Conservation (phyloP, 176 grass and related monocot species). For the Musa itinerans region DNA sequence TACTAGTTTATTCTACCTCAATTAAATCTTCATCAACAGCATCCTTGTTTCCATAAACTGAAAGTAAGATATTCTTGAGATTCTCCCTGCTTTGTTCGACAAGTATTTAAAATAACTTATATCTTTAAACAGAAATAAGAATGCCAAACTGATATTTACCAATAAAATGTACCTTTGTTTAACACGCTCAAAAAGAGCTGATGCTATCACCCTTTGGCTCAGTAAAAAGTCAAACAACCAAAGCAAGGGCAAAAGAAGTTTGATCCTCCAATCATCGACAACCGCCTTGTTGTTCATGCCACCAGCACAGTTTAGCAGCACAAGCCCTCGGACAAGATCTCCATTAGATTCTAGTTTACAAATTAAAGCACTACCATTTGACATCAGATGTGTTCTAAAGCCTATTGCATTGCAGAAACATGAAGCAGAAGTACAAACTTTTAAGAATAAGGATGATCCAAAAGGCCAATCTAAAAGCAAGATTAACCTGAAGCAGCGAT, state of each 20-base stretch:
- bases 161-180: constrained; percentile 45
- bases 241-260: constrained; percentile 63
- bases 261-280: constrained; percentile 96
- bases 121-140: neutral
- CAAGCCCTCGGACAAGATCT: constrained; percentile 56
- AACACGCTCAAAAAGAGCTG: constrained; percentile 55
- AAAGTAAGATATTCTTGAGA: constrained; percentile 42
- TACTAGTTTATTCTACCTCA: constrained; percentile 16
- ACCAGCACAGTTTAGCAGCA: constrained; percentile 78
- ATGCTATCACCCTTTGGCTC: constrained; percentile 61
- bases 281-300: constrained; percentile 98
- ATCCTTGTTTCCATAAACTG: constrained; percentile 41
- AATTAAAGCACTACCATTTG: neutral
- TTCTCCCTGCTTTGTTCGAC: constrained; percentile 24
- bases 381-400: no score
- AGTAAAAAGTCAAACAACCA: constrained; percentile 78
- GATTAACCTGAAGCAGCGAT: constrained; percentile 72
- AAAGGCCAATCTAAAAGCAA: neutral
- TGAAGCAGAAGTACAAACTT: neutral
- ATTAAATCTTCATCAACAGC: constrained; percentile 36
- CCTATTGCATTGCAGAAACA: neutral
- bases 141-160: neutral
- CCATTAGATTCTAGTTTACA: constrained; percentile 39
- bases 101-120: neutral
- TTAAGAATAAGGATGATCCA: neutral